Evolutionary conservation across 331 rosid species (phyloP).

Genomic region (Malus hybrid): DNA sequence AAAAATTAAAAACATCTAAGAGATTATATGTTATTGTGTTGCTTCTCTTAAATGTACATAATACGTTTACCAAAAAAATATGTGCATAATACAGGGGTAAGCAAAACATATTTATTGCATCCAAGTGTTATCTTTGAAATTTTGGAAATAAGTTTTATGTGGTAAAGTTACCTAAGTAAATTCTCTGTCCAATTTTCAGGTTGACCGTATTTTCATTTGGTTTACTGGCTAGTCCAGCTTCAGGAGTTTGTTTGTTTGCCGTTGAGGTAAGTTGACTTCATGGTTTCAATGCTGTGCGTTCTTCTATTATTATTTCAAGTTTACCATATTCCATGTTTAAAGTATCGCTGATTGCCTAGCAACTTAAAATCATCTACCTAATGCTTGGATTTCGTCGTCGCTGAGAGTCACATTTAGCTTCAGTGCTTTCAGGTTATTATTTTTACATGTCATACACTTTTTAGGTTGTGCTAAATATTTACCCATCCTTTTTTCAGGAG

Average conservation of each 20-base stretch:
- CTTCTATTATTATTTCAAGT: background rate
- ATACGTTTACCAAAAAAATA: background rate
- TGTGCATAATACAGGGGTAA: background rate
- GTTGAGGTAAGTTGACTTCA: slow-evolving; percentile 46
- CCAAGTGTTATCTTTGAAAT: background rate
- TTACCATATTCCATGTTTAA: background rate
- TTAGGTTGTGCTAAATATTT: background rate
- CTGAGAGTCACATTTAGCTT: background rate
- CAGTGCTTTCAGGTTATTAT: background rate
- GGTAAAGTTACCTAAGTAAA: background rate
- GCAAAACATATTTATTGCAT: background rate
- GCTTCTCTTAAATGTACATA: background rate
- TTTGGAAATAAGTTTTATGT: background rate
- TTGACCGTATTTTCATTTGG: slow-evolving; percentile 64
- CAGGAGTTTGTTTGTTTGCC: slow-evolving; percentile 47
- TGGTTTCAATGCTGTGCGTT: background rate
- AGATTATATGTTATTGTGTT: background rate
- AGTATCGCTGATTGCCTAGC: background rate
- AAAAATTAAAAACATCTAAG: background rate
- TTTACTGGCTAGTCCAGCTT: slow-evolving; percentile 49
- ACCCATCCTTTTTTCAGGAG: slow-evolving; percentile 34
- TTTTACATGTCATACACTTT: background rate
- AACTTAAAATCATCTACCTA: background rate
- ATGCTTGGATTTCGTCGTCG: background rate
- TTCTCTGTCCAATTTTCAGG: slow-evolving; percentile 35